Conservation (phyloP, 768 basidiomycete species). For the Phlegmacium glaucopus region DNA sequence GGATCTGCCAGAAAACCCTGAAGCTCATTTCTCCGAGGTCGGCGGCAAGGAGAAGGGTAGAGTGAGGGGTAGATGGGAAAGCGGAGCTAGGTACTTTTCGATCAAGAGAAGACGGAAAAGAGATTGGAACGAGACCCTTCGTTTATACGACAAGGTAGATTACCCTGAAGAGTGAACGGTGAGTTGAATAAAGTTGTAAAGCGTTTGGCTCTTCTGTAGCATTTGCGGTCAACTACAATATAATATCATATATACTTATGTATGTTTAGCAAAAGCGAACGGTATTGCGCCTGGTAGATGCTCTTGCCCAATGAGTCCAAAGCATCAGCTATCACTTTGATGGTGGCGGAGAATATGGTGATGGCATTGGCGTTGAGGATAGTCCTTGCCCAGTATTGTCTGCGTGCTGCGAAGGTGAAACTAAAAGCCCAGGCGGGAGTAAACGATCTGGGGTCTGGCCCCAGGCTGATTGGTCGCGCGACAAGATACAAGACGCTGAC, state of each 20-base stretch:
- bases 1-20: constrained; percentile 67
- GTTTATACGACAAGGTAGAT: constrained; percentile 79
- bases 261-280: too few relatives aligned
- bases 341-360: not conserved
- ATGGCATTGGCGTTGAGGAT: not conserved
- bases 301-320: too few relatives aligned
- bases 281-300: too few relatives aligned
- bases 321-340: not conserved
- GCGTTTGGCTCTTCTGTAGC: not conserved
- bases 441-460: not conserved
- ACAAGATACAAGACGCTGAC: too few relatives aligned
- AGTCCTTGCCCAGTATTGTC: too few relatives aligned
- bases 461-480: too few relatives aligned
- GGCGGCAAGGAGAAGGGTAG: constrained; percentile 73
- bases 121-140: constrained; percentile 86
- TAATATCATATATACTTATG: not conserved
- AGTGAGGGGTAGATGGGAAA: constrained; percentile 65
- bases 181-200: not conserved
- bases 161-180: constrained; percentile 56
- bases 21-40: constrained; percentile 52
- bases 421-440: too few relatives aligned
- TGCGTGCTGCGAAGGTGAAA: too few relatives aligned
- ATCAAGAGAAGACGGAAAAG: constrained; percentile 74
- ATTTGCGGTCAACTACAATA: not conserved
- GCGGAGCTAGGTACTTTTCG: constrained; percentile 74